Evolutionary conservation across 805 yeast genomes (phyloP), one percentile per base, ranked within the genome.

Genomic region (Isabelozyma gotoi): DNA sequence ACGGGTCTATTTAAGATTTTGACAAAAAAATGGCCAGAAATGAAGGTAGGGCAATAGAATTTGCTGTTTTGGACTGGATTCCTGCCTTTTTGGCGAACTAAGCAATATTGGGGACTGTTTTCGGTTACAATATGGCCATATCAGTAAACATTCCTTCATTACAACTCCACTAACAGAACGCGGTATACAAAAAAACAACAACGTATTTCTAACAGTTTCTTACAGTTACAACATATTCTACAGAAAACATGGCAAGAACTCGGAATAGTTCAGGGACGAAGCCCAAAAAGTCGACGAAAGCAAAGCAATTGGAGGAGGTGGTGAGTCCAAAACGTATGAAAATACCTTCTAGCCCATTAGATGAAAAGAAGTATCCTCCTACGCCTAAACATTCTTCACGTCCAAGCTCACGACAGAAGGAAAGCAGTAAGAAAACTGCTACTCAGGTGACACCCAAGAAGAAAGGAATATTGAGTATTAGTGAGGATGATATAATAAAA

Each of bases 401-500:
- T 3, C 29, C 29, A 3, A 24, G 29, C 7, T 24, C 29, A 24
- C 8, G 29, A 7, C 29, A 10, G 29, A 24, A 24, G 12, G 29
- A 24, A n/a, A 24, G 12, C 12, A n/a, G 29, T 10, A 24, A 24
- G 29, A 24, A 32, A 15, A 11, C 34, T 4, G 10, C 8, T 4
- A 11, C 7, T 34, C 24, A 10, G n/a, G 36, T 15, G n/a, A 34
- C 36, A 34, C 14, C 19, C 16, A 32, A 39, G 15, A 15, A 14
- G 16, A 21, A 36, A 11, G 31, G n/a, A 29, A 31, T 27, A 19
- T 41, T 43, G 12, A 40, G 33, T 5, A 50, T 60, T 14, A 55
- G 67, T 2, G 73, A 67, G 39, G 51, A 56, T 19, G 71, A 67
- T 33, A 65, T 68, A 7, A 21, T 67, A 18, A 47, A 50, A 7